A percentile compares a stretch with the other conserved stretches of the same genome.
Evolutionary conservation across 2,329 filamentous ascomycete genomes (phyloP).

Genomic region (Thermomyces lanuginosus): DNA sequence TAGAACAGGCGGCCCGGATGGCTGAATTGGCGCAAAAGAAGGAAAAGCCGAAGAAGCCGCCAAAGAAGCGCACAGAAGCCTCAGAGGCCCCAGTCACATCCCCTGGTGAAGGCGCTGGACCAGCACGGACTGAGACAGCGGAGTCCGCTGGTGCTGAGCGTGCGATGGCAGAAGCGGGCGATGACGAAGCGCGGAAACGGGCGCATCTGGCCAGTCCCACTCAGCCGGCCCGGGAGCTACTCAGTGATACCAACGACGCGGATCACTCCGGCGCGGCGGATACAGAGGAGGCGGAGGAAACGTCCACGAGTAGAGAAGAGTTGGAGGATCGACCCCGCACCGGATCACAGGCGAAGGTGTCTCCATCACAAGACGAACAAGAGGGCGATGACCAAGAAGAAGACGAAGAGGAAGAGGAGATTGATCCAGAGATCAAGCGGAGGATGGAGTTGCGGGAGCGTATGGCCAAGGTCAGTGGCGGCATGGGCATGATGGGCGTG

Average conservation of each 20-base stretch:
- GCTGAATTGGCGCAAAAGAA: constrained; percentile 65
- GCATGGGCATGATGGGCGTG: constrained; percentile 93
- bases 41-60: constrained; percentile 67
- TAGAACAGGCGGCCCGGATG: constrained; percentile 71
- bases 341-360: constrained; percentile 16
- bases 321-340: constrained; percentile 40
- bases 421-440: constrained; percentile 72
- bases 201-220: constrained; percentile 17
- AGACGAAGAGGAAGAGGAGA: constrained; percentile 66
- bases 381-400: constrained; percentile 42
- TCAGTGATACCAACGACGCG: constrained; percentile 49
- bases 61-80: constrained; percentile 46
- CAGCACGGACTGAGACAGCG: constrained; percentile 17
- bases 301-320: constrained; percentile 57
- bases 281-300: constrained; percentile 45
- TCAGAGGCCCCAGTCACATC: constrained; percentile 10
- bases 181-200: constrained; percentile 7
- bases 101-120: constrained; percentile 12
- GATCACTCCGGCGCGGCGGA: constrained; percentile 49
- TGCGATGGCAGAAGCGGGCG: constrained; percentile 16
- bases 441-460: constrained; percentile 79
- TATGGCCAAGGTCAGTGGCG: constrained; percentile 97
- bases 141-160: constrained; percentile 19
- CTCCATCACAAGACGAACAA: constrained; percentile 33
- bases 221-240: constrained; percentile 33